Evolutionary conservation across 1,284 basidiomycete genomes (phyloP), one percentile per base, ranked within the genome.

Genomic region (Volvariella volvacea): DNA sequence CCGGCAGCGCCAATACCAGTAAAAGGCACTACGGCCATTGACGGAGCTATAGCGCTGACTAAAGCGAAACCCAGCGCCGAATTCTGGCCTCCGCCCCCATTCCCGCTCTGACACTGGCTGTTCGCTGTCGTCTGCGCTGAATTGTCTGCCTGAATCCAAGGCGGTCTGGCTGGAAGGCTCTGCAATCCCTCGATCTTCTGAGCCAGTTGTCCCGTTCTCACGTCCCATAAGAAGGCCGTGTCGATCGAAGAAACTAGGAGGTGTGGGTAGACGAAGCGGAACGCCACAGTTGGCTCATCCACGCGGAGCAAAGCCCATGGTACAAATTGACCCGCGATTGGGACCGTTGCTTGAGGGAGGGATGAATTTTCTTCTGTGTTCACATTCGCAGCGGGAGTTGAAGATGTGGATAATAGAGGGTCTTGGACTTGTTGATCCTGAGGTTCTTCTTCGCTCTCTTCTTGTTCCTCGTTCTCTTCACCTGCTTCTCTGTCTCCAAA

Each of bases 211-310:
- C 68, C 73, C 0, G 71, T 71, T 3, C 69, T 66, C 15, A 87
- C 63, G 52, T 88, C 74, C 68, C 73, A 86, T 3, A 87, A 47
- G 50, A 72, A 85, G 0, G 73, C 75, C 22, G 60, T 59, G 10
- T 65, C 56, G 33, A 45, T 28, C 0, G 60, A 53, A 1, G 71
- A 70, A 2, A 76, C 72, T 1, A 83, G 60, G 3, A 89, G 63
- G 3, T 69, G 75, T 1, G 85, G 84, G 53, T 80, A 83, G 3
- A 78, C 77, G 50, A 86, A 77, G 3, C 84, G 76, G 56, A 75
- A 87, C 1, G 83, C 83, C 1, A 67, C 64, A 2, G 75, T 74
- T 4, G 40, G 32, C 32, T 69, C 66, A 3, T 76, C 72, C 39
- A 72, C 61, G 1, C 54, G 45, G 2, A 61, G 59, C 12, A 79